Percentiles rank a stretch among this genome's conserved stretches.
Conservation (phyloP, 108 stramenopile genomes). For the Stephanodiscus minutulus region DNA sequence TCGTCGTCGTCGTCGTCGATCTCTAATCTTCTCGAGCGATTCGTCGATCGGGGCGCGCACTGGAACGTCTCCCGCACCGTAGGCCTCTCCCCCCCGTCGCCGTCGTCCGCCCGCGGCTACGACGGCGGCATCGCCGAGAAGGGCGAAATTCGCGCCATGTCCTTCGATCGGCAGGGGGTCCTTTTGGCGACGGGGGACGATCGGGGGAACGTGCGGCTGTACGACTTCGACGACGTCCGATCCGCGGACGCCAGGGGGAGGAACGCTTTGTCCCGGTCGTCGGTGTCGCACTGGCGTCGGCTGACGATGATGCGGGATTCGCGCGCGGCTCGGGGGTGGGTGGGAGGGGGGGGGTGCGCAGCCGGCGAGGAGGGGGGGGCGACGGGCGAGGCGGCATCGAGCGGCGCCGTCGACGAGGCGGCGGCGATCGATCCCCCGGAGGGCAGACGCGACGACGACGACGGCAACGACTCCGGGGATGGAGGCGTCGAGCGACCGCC, state of each 20-base stretch:
- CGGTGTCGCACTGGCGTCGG: neutral
- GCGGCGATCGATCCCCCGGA: neutral
- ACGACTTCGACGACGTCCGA: constrained; percentile 53
- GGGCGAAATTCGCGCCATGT: constrained; percentile 33
- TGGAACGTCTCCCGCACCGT: constrained; percentile 29
- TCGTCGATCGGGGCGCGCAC: constrained; percentile 10
- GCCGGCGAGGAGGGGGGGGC: neutral
- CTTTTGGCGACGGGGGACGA: constrained; percentile 43
- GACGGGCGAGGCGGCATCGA: neutral
- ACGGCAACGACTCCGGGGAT: neutral
- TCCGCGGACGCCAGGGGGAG: constrained; percentile 33
- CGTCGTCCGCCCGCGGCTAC: neutral
- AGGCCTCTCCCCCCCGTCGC: constrained; percentile 3
- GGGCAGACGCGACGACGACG: neutral
- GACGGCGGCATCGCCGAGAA: neutral
- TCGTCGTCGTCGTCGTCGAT: neutral
- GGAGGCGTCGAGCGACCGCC: neutral
- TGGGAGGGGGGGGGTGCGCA: neutral
- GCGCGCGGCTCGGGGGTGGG: neutral
- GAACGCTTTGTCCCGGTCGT: constrained; percentile 20
- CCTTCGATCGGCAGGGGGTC: constrained; percentile 45
- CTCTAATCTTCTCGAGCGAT: neutral
- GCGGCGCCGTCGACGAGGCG: neutral
- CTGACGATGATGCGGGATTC: neutral
- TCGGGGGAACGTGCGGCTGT: constrained; percentile 31